Base-by-base conservation (phyloP, 2,329 filamentous ascomycete species). In the Pseudocercospora cruenta region DNA sequence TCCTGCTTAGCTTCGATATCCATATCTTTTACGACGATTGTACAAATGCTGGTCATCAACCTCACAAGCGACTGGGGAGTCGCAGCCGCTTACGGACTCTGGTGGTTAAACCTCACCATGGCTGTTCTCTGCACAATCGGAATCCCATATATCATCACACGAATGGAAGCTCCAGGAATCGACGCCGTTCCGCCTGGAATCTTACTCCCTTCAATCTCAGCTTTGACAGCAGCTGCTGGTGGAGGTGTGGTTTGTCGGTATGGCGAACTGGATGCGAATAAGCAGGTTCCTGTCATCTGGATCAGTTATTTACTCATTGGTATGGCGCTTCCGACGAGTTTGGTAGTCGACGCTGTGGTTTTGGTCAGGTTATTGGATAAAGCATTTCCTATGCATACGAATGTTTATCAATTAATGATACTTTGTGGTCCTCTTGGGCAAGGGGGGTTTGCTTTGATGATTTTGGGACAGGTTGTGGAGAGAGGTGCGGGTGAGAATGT, bases 381-480 rank as follows among this genome's bases (percentile, higher is more conserved):
- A 22, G 47, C 43, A 9, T 68, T 63, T 24, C 66, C 67, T 5
- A 33, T 57, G 16, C 51, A 67, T 31, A 43, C 68, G 60, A 63
- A 64, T 14, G 63, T 68, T 16, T 68, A 68, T 47, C 64, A 67
- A 49, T 14, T 69, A n/a, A 69, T 70, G 68, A 69, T 70, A 21
- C 36, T 69, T 4, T 69, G 64, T 49, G 68, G 68, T 14, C 68
- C 68, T 14, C 60, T 62, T 12, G 68, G 68, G 3, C 68, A 70
- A 53, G 67, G 62, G 0, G 60, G 64, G 16, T 70, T 70, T 62
- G 68, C 67, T 8, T n/a, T 70, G 26, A 55, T 60, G 55, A 66
- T 65, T 22, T 47, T 70, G 26, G 68, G 67, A 5, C 24, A 31
- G 6, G 58, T 58, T 19, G 65, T 69, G 14, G 51, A 69, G 49